Base-by-base conservation (phyloP, 768 basidiomycete species). In the Lactarius hengduanensis region DNA sequence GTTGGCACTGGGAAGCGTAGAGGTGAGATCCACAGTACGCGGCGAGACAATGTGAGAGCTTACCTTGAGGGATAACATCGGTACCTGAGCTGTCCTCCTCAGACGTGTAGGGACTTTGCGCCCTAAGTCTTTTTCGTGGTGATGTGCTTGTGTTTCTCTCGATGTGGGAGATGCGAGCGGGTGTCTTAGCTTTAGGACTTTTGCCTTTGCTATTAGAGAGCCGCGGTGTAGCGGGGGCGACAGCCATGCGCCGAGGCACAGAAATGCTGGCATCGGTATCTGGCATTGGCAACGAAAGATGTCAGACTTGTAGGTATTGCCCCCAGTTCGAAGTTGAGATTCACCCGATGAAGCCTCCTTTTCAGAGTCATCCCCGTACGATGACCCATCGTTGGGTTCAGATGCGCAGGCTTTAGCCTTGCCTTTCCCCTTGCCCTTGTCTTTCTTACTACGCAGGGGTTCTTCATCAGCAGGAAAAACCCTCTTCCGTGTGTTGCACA, bases 61-160 rank as follows among this genome's bases (percentile, higher is more conserved):
- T 40, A 63, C 66, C 40, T 63, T 20, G 57, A 40, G 32, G 47
- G 18, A 43, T 15, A 5, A 59, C 34, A 30, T 59, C 32, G 16
- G 16, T 20, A 6, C 30, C 61, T 10, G 57, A 59, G 20, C 20
- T 34, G 22, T 55, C 66, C 6, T 63, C 30, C 9, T 38, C 41
- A n/a, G 45, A 56, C 10, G 28, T 50, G 36, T 61, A 20, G 15
- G 54, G 41, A 16, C 30, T 26, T 57, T 57, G 34, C 10, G 43
- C 45, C 43, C 34, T 22, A 9, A 43, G 16, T 2, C 18, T 38
- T 50, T 47, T 62, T 8, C 55, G 43, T 30, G 18, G 65, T 6
- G 34, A 40, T 32, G 20, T 30, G 6, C 20, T 57, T 9, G 26
- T 9, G 10, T 47, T 5, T 20, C 26, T 38, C n/a, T 6, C 50